A percentile compares a stretch with the other conserved stretches of the same genome.
These are phyloP conservation scores for Huiozyma naganishii DNA, from an alignment of 805 yeast species.

Conservation along the genomic window DNA sequence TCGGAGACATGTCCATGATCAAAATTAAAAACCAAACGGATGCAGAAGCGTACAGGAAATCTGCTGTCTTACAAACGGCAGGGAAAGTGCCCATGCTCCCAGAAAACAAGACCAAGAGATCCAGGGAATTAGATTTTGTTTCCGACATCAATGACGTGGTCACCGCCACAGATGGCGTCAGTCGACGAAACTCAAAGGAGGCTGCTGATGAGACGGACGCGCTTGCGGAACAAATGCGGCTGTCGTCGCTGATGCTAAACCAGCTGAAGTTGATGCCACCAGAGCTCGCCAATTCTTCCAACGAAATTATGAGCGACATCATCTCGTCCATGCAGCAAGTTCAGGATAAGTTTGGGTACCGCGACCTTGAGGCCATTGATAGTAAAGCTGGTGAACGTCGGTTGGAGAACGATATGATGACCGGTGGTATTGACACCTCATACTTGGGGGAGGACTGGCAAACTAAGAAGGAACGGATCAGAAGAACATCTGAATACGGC, in stretches of 20 bases:
- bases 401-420: conserved; percentile 81
- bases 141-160: conserved; percentile 25
- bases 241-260: conserved; percentile 88
- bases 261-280: conserved; percentile 65
- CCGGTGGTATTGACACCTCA: conserved; percentile 56
- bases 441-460: conserved; percentile 92
- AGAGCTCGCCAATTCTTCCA: conserved; percentile 35
- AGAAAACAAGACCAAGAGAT: conserved; percentile 26
- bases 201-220: conserved; percentile 32
- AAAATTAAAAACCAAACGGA: conserved; percentile 39
- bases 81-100: conserved; percentile 32
- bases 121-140: conserved; percentile 30
- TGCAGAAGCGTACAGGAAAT: conserved; percentile 33
- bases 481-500: conserved; percentile 70
- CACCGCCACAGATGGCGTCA: background rate
- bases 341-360: conserved; percentile 53
- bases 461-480: conserved; percentile 67
- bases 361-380: conserved; percentile 38
- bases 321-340: conserved; percentile 65
- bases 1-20: conserved; percentile 65
- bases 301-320: conserved; percentile 62
- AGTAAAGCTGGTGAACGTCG: conserved; percentile 86
- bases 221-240: conserved; percentile 86
- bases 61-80: conserved; percentile 31
- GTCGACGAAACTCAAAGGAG: background rate